Percentiles rank a stretch among this genome's conserved stretches.
Evolutionary conservation across 2,329 filamentous ascomycete genomes (phyloP).

Genomic region (Sclerotinia subarctica): DNA sequence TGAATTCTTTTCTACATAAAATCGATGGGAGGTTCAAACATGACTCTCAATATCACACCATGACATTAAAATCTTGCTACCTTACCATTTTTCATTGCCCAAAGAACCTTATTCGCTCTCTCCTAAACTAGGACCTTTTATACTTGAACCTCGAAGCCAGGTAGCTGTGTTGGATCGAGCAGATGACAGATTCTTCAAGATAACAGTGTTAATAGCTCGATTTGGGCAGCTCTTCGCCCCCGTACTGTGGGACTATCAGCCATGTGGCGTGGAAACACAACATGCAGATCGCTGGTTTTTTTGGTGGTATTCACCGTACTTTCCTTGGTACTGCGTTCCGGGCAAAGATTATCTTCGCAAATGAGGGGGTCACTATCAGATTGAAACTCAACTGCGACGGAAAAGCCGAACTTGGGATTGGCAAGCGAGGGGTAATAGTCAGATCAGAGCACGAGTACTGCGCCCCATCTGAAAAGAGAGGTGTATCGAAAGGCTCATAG

Average conservation of each 20-base stretch:
- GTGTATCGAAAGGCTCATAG: background rate
- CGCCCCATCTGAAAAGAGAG: background rate
- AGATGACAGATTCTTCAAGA: background rate
- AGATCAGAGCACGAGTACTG: background rate
- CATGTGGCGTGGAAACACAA: background rate
- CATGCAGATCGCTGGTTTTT: background rate
- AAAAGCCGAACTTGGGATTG: background rate
- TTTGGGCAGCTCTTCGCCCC: too few species aligned
- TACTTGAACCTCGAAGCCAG: too few species aligned
- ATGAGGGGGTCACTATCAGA: background rate
- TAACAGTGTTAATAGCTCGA: background rate
- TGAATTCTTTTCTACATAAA: background rate
- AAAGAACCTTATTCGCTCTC: too few species aligned
- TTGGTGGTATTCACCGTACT: background rate
- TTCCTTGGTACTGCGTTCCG: background rate
- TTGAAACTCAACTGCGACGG: background rate
- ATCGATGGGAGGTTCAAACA: too few species aligned
- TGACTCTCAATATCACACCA: accelerated
- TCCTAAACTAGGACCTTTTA: too few species aligned
- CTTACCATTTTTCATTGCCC: background rate
- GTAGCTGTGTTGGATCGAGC: too few species aligned
- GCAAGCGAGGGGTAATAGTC: background rate
- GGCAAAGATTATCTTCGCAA: background rate
- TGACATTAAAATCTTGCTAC: background rate
- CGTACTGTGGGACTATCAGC: too few species aligned